Conservation (phyloP, 2,329 filamentous ascomycete genomes). For the Phyllosticta capitalensis region DNA sequence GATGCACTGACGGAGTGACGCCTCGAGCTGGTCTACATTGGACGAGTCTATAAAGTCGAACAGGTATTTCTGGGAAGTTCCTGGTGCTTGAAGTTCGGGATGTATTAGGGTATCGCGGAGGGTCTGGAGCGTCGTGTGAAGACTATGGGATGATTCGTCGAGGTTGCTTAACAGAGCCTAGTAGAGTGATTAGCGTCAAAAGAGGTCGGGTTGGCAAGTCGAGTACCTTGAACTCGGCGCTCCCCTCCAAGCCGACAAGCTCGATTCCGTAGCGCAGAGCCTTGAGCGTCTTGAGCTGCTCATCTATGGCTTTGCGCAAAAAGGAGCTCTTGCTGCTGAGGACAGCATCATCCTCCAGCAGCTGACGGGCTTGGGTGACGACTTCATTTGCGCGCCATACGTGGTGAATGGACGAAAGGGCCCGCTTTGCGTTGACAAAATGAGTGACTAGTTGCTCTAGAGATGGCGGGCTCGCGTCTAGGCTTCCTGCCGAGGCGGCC, state of each 20-base stretch:
- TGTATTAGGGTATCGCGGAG: slow-evolving; percentile 58
- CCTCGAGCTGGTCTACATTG: slow-evolving; percentile 55
- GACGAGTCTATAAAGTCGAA: slow-evolving; percentile 70
- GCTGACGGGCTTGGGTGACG: slow-evolving; percentile 62
- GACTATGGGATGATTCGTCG: slow-evolving; percentile 54
- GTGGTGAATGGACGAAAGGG: slow-evolving; percentile 70
- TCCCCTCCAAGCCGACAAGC: slow-evolving; percentile 32
- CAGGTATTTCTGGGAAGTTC: slow-evolving; percentile 46
- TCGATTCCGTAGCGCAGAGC: slow-evolving; percentile 35
- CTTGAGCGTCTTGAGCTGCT: slow-evolving; percentile 35
- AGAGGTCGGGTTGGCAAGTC: background rate
- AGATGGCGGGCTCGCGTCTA: slow-evolving; percentile 29
- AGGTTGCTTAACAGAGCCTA: slow-evolving; percentile 51
- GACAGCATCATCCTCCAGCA: slow-evolving; percentile 70
- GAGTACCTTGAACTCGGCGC: slow-evolving; percentile 35
- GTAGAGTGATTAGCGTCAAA: background rate
- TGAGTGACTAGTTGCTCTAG: slow-evolving; percentile 75
- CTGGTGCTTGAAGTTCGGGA: slow-evolving; percentile 48
- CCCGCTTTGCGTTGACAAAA: slow-evolving; percentile 78
- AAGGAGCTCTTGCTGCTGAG: slow-evolving; percentile 46
- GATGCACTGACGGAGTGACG: slow-evolving; percentile 61
- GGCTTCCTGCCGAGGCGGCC: slow-evolving; percentile 29
- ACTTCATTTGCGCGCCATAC: slow-evolving; percentile 84
- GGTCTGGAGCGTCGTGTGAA: slow-evolving; percentile 57
- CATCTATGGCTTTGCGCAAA: slow-evolving; percentile 32